Evolutionary conservation across 345 rosid species (phyloP), one percentile per base, ranked within the genome.

Genomic region (Pistacia atlantica): DNA sequence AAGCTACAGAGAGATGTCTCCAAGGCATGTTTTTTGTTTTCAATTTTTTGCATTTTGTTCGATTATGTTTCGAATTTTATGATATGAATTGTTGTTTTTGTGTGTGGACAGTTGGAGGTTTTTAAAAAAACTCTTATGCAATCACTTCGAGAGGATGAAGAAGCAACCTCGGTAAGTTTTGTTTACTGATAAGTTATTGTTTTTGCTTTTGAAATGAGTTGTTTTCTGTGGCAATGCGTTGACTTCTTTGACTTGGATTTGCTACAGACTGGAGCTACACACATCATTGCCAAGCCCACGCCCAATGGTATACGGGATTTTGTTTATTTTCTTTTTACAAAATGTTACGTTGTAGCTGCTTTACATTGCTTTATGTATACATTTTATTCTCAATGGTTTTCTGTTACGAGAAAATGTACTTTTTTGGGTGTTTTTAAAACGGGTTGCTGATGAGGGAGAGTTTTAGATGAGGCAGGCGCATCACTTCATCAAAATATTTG

Each of bases 1-100:
- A 95, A 87, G 88, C 97, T 95, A 13, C 97, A 88, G 66, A 92
- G 97, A 87, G 99, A 95, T 90, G 98, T 95, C 69, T 78, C 91
- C 52, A 95, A 92, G 94, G 99, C 90, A n/a, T 31, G 65, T 22
- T 46, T 25, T 35, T 73, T 48, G 1, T 13, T 5, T 35, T 31
- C 49, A 2, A 45, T 67, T 31, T 11, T 16, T 48, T 56, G 6
- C 3, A 25, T 71, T n/a, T 73, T 33, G 58, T 67, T 38, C 69
- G 37, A 38, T 8, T 46, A 18, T 72, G n/a, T 14, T 75, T 48
- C 37, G 60, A 45, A 45, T 4, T 42, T 42, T 20, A 3, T 80
- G 55, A 42, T 9, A 61, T 52, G 65, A 54, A 66, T 37, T 10
- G 56, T 22, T 5, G 62, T 57, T 59, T 11, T n/a, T 59, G 37